Base-by-base conservation (phyloP, 2,329 filamentous ascomycete species). In the Nemania diffusa region DNA sequence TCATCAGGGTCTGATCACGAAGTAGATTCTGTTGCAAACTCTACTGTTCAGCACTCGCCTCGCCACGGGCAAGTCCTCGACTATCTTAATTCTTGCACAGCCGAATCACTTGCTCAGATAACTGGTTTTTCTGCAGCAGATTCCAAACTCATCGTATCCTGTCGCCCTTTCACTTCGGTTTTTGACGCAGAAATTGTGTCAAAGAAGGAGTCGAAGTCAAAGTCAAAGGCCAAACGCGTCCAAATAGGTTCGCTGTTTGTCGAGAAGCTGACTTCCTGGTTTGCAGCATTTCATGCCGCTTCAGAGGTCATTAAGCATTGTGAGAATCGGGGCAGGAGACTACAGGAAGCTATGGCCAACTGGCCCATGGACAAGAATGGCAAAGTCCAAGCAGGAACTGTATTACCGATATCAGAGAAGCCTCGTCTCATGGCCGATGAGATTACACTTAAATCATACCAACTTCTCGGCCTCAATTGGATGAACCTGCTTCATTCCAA, bases 381-480 rank as follows among this genome's bases (percentile, higher is more conserved):
- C 13, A 83, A 81, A 68, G 60, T 80, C 13, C 77, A 76, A 58
- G 72, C 77, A 78, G 48, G 75, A 62, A 37, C 59, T 55, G 76
- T 79, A 5, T 80, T 85, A 8, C 84, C 84, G 0, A 81, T 87
- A 27, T 74, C 82, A 1, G 69, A 85, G 37, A 92, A 98, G 78
- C 96, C 96, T 0, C 80, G 84, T 3, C 87, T 91, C 59, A 96
- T 99, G 92, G 87, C 88, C 32, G 85, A 90, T 0, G 87, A 92
- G 62, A 87, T 95, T 63, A 83, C 87, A 44, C 89, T 99, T 83
- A 97, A 98, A 77, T 91, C 96, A 40, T 98, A 97, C 75, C 96
- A 99, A 77, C 82, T 98, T 22, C 93, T 97, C 32, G 96, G 96
- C 3, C 86, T 99, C 58, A 98, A 98, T 77, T 99, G 96, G 96